These are phyloP conservation scores for Rubus idaeus DNA, from an alignment of 306 rosid species.

Conservation along the genomic window DNA sequence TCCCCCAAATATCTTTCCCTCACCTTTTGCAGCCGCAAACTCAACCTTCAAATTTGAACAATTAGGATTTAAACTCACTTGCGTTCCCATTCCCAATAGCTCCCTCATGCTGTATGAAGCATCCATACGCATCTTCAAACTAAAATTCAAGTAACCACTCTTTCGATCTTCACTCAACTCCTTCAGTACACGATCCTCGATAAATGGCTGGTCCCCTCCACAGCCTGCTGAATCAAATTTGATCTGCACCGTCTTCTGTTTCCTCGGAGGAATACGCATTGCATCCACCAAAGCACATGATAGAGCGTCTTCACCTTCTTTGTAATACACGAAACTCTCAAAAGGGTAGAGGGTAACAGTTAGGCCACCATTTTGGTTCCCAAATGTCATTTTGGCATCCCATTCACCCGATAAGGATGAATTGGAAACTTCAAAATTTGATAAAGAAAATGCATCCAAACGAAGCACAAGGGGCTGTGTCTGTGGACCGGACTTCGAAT, in stretches of 20 bases:
- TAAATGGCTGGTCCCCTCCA: slow-evolving; percentile 21
- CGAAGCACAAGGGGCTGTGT: slow-evolving; percentile 30
- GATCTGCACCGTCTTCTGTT: slow-evolving; percentile 32
- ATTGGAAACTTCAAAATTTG: slow-evolving; percentile 15
- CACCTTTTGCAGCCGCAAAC: slow-evolving; percentile 18
- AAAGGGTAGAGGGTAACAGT: slow-evolving; percentile 30
- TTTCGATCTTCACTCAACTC: slow-evolving; percentile 42
- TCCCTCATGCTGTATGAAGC: slow-evolving; percentile 30
- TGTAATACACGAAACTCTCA: slow-evolving; percentile 36
- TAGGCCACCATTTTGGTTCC: slow-evolving; percentile 38
- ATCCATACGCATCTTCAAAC: slow-evolving; percentile 42
- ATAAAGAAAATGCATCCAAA: slow-evolving; percentile 23
- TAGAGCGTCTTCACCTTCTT: slow-evolving; percentile 37
- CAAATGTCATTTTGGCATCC: slow-evolving; percentile 32
- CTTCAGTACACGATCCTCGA: slow-evolving; percentile 34
- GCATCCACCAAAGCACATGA: slow-evolving; percentile 34
- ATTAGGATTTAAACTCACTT: slow-evolving; percentile 23
- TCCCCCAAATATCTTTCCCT: slow-evolving; percentile 22
- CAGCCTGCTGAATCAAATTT: slow-evolving; percentile 23
- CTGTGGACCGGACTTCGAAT: slow-evolving; percentile 37
- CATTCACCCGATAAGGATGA: slow-evolving; percentile 28
- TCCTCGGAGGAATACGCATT: slow-evolving; percentile 41
- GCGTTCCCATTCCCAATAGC: slow-evolving; percentile 31
- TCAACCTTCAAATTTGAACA: slow-evolving; percentile 29
- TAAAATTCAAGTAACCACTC: slow-evolving; percentile 40